Base-by-base conservation (phyloP, 495 filamentous ascomycete species). In the Podospora appendiculata region DNA sequence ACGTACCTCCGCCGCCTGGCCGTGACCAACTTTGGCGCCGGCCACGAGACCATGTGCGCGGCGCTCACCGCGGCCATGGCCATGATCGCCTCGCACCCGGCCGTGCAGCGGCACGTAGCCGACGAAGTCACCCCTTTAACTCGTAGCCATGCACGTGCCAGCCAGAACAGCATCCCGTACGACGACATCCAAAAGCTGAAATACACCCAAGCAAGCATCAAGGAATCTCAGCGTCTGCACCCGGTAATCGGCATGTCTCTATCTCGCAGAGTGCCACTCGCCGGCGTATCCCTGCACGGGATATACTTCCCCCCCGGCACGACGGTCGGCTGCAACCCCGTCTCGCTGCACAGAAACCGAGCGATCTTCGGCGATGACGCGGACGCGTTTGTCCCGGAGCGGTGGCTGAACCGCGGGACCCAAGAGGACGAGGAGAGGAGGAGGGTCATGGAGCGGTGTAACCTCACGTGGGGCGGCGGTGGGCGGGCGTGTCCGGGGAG, bases 201-300 rank as follows among this genome's bases (percentile, higher is more conserved):
- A 1, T 87, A 85, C 55, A 76, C 83, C 8, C 72, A 79, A 36
- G 80, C 85, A 0, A 70, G 74, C 10, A 75, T 87, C 55, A 82
- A 82, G 52, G 85, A 89, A 59, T 69, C 78, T 0, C 76, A 85
- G 55, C 76, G 84, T 0, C 48, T 86, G 6, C 72, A 84, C 57
- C 80, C 85, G 0, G 77, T 79, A 4, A 71, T 79, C 12, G 76
- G 76, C 1, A 72, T 85, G 46, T 67, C 77, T 0, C 70, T 86
- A 7, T 75, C 83, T 48, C 74, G 82, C 14, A 69, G 73, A 35
- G 80, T 85, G 0, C 82, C 79, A 4, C 60, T 52, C 8, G 67
- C 70, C n/a, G 78, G 70, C 14, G 79, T 77, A 0, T 57, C 76
- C 8, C 57, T 58, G 2, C 72, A 76, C 32, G 80, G 80, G 7